phyloP scores from a whole-genome alignment of 1,139 yeast genomes.

The Debaryomycetaceae sp. region DNA sequence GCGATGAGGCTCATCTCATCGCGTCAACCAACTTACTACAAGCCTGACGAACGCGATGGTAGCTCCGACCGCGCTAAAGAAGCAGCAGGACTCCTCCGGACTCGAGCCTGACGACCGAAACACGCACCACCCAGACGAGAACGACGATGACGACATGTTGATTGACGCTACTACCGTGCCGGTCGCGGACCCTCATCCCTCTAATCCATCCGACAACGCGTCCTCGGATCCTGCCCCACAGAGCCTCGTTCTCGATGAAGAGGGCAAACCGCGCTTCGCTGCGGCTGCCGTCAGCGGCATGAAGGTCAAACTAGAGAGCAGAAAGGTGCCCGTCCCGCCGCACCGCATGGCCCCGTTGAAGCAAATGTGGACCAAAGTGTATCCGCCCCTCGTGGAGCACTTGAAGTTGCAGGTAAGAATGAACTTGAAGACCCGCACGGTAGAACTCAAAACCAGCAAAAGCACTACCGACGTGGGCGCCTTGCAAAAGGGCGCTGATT shows the following conservation, averaged over 20 bases:
- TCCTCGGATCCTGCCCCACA: background rate
- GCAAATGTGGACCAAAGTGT: slow-evolving; percentile 82
- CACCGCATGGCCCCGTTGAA: slow-evolving; percentile 93
- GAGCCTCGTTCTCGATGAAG: slow-evolving; percentile 66
- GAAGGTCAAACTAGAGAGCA: slow-evolving; percentile 69
- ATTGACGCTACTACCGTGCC: slow-evolving; percentile 47
- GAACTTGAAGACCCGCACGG: slow-evolving; percentile 78
- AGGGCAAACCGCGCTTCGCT: slow-evolving; percentile 82
- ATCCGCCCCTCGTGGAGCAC: slow-evolving; percentile 92
- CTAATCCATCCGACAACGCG: slow-evolving; percentile 11
- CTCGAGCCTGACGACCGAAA: slow-evolving; percentile 2
- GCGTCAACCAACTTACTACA: too few species aligned
- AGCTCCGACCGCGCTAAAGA: slow-evolving; percentile 60
- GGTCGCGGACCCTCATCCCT: slow-evolving; percentile 8
- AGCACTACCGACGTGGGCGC: slow-evolving; percentile 88
- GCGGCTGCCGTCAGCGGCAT: slow-evolving; percentile 59
- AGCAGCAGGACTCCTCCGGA: slow-evolving; percentile 2
- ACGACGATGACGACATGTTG: slow-evolving; percentile 52
- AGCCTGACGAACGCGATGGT: slow-evolving; percentile 49
- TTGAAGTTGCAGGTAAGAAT: slow-evolving; percentile 90
- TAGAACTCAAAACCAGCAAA: slow-evolving; percentile 73
- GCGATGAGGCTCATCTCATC: too few species aligned
- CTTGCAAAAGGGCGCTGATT: slow-evolving; percentile 94
- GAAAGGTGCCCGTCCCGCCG: slow-evolving; percentile 92
- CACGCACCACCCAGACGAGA: slow-evolving; percentile 7